Percentiles rank a stretch among this genome's conserved stretches.
These are phyloP conservation scores for Phytophthora sp. DNA, from an alignment of 352 stramenopile genomes.

Conservation along the genomic window DNA sequence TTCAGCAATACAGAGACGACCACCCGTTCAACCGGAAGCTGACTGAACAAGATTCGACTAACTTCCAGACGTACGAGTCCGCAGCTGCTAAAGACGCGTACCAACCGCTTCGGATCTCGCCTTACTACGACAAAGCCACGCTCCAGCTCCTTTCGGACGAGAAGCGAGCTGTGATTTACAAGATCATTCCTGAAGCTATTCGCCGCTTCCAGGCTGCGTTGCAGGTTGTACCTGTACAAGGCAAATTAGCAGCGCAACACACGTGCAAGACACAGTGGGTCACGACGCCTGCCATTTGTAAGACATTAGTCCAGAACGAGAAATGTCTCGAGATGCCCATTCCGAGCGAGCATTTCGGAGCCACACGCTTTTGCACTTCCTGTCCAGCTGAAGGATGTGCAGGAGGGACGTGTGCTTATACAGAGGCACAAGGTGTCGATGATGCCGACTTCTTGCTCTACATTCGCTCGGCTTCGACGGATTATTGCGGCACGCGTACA, in stretches of 20 bases:
- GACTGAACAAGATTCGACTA: conserved; percentile 20
- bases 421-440: conserved; percentile 39
- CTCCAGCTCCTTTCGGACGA: conserved; percentile 46
- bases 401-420: conserved; percentile 47
- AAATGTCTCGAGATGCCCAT: conserved; percentile 81
- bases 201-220: conserved; percentile 56
- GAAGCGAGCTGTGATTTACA: conserved; percentile 53
- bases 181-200: conserved; percentile 76
- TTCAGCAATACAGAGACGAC: conserved; percentile 34
- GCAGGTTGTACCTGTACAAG: conserved; percentile 67
- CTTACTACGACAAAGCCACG: conserved; percentile 69
- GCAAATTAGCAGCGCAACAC: conserved; percentile 65
- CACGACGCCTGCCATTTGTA: conserved; percentile 62
- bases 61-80: conserved; percentile 53
- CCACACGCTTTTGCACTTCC: conserved; percentile 47
- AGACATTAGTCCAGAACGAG: conserved; percentile 57
- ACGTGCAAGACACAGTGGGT: conserved; percentile 64
- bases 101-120: conserved; percentile 70
- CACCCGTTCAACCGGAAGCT: conserved; percentile 37
- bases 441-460: conserved; percentile 80
- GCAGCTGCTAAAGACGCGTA: conserved; percentile 36
- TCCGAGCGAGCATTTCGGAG: conserved; percentile 62
- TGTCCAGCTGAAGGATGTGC: conserved; percentile 52
- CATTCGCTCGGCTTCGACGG: conserved; percentile 54
- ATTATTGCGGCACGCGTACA: conserved; percentile 56